Percentiles rank a stretch among this genome's conserved stretches.
These are phyloP conservation scores for Plantago elongata DNA, from an alignment of 257 asterid species.

Conservation along the genomic window DNA sequence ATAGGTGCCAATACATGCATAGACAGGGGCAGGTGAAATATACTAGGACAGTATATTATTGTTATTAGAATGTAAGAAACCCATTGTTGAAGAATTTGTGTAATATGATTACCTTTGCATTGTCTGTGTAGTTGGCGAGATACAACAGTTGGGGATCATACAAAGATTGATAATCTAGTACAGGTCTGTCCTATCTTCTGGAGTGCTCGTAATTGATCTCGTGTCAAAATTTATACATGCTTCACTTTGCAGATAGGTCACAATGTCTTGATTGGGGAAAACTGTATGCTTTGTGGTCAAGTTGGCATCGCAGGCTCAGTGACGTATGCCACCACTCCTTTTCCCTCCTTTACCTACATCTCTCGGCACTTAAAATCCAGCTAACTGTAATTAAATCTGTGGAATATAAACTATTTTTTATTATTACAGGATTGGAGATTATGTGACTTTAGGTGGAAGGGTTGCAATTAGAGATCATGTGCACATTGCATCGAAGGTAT, in stretches of 20 bases:
- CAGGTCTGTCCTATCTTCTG: conserved; percentile 49
- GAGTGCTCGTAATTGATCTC: conserved; percentile 11
- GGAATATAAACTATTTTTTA: conserved; percentile 7
- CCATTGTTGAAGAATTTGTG: background rate
- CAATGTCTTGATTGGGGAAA: conserved; percentile 70
- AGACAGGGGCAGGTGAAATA: conserved; percentile 82
- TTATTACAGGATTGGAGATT: conserved; percentile 66
- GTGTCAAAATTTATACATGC: conserved; percentile 12
- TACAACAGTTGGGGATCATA: conserved; percentile 71
- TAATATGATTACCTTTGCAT: conserved; percentile 11
- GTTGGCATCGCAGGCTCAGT: conserved; percentile 93
- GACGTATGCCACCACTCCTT: conserved; percentile 40
- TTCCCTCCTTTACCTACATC: background rate
- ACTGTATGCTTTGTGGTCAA: conserved; percentile 85
- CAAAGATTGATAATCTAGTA: conserved; percentile 90
- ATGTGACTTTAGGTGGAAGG: conserved; percentile 73
- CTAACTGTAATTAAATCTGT: conserved; percentile 14
- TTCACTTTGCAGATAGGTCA: conserved; percentile 70
- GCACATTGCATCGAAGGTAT: conserved; percentile 63
- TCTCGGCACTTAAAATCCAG: background rate
- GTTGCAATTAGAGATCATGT: conserved; percentile 79
- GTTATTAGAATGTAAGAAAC: background rate
- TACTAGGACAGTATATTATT: conserved; percentile 9
- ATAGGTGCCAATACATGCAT: conserved; percentile 92
- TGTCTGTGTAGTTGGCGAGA: conserved; percentile 79